phyloP scores from a whole-genome alignment of 2,329 filamentous ascomycete genomes.

The Chaetomiaceae sp. region DNA sequence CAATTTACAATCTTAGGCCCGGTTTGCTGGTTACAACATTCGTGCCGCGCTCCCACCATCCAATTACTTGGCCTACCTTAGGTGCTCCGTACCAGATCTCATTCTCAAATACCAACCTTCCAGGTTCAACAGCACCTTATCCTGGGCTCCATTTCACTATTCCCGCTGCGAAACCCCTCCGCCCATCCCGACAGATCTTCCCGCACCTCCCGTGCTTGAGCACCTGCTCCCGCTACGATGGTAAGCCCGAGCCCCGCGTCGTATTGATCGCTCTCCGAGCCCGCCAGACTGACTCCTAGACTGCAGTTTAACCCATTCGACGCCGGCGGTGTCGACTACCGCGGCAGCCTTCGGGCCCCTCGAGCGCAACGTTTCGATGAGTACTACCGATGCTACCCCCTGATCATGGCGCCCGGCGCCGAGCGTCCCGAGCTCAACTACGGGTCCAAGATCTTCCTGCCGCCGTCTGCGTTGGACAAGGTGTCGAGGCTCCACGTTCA shows the following conservation, averaged over 20 bases:
- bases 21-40: too few species aligned
- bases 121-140: too few species aligned
- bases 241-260: constrained; percentile 10
- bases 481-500: constrained; percentile 93
- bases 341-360: constrained; percentile 37
- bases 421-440: constrained; percentile 89
- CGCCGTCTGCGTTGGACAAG: constrained; percentile 94
- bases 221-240: constrained; percentile 7
- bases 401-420: constrained; percentile 87
- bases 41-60: too few species aligned
- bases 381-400: constrained; percentile 95
- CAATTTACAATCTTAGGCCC: too few species aligned
- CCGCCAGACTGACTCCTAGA: constrained; percentile 3
- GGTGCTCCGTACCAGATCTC: too few species aligned
- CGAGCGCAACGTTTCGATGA: constrained; percentile 83
- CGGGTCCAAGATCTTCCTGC: constrained; percentile 95
- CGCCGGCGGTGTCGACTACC: constrained; percentile 15
- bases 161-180: background rate
- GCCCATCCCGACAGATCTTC: background rate
- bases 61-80: too few species aligned
- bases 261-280: background rate
- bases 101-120: too few species aligned
- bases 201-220: too few species aligned
- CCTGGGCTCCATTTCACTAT: too few species aligned
- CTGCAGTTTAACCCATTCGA: constrained; percentile 36